phyloP scores from a whole-genome alignment of 2,329 filamentous ascomycete genomes.

The Ceratocystis harringtonii region DNA sequence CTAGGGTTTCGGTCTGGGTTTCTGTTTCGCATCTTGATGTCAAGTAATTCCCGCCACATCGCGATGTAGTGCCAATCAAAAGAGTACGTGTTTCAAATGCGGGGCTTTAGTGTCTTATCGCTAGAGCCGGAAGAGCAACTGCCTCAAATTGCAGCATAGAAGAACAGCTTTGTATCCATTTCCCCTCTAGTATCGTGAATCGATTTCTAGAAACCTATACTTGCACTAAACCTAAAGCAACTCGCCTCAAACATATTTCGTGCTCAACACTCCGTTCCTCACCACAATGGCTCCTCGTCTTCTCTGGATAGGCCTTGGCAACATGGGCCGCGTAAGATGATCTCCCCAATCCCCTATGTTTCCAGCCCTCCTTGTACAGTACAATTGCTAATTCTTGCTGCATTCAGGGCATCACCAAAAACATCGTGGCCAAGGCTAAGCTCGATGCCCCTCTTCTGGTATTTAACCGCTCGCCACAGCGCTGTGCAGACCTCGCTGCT shows the following conservation, averaged over 20 bases:
- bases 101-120: neutral
- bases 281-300: conserved; percentile 22
- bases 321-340: conserved; percentile 62
- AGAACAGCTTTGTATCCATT: neutral
- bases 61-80: neutral
- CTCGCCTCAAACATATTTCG: neutral
- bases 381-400: neutral
- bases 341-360: neutral
- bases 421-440: conserved; percentile 62
- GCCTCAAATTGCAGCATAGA: neutral
- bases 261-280: neutral
- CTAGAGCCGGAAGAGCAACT: neutral
- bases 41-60: neutral
- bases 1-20: neutral
- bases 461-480: conserved; percentile 61
- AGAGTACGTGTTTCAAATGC: neutral
- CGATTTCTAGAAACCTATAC: neutral
- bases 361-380: neutral
- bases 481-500: conserved; percentile 47
- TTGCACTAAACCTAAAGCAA: neutral
- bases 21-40: neutral
- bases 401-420: conserved; percentile 63
- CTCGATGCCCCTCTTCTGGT: conserved; percentile 58
- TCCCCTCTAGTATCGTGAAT: neutral
- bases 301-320: conserved; percentile 69